Evolutionary conservation across 192 early-diverging fungal species (phyloP).

Genomic region (Fimicolochytrium jonesii): DNA sequence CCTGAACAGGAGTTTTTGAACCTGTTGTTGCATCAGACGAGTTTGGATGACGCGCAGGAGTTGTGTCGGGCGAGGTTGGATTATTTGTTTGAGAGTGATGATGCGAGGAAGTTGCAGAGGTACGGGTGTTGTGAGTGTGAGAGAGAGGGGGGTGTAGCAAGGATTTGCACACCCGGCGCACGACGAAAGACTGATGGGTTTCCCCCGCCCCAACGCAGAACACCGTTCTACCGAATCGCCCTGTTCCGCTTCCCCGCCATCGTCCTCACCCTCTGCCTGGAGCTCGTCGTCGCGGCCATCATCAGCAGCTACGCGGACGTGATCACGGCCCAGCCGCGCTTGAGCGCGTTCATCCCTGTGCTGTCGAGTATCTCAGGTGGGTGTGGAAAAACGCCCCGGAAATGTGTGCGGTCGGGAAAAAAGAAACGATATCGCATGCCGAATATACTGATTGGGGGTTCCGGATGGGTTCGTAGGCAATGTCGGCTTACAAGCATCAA

Average conservation of each 20-base stretch:
- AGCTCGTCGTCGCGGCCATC: conserved; percentile 34
- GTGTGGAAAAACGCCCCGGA: no score
- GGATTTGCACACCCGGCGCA: no score
- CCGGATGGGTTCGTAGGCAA: conserved; percentile 32
- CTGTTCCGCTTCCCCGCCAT: conserved; percentile 37
- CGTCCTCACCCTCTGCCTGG: conserved; percentile 29
- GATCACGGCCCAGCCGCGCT: conserved; percentile 23
- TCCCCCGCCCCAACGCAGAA: no score
- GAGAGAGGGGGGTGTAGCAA: no score
- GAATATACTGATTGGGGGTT: no score
- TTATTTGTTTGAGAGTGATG: conserved; percentile 24
- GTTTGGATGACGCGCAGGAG: conserved; percentile 27
- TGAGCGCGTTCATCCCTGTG: conserved; percentile 39
- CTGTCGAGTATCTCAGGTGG: conserved; percentile 39
- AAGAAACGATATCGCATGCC: no score
- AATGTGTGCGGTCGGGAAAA: no score
- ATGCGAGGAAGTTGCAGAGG: conserved; percentile 36
- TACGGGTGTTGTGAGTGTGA: no score
- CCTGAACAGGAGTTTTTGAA: conserved; percentile 32
- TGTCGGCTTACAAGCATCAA: conserved; percentile 41
- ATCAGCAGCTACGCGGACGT: conserved; percentile 17
- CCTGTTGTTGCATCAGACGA: conserved; percentile 25
- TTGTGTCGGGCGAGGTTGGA: conserved; percentile 16
- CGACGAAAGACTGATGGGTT: no score
- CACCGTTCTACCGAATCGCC: conserved; percentile 38